These are phyloP conservation scores for Leccinum barrowsii DNA, from an alignment of 768 basidiomycete genomes.

Conservation along the genomic window DNA sequence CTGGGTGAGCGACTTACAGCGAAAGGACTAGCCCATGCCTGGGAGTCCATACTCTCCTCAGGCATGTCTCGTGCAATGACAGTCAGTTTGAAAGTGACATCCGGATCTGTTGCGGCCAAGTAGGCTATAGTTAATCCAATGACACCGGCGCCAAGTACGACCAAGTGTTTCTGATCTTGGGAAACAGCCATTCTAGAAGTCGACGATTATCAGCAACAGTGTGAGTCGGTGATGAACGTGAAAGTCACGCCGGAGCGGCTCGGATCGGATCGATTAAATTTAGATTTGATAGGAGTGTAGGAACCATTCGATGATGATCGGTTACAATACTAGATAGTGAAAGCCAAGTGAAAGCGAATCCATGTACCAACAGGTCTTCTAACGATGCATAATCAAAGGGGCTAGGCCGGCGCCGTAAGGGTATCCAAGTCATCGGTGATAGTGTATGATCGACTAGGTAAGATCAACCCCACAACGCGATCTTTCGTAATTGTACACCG, in stretches of 20 bases:
- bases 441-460: background rate
- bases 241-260: background rate
- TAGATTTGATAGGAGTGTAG: background rate
- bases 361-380: background rate
- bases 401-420: background rate
- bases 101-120: slow-evolving; percentile 23
- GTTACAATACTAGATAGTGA: too few relatives aligned
- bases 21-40: slow-evolving; percentile 50
- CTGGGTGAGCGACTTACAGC: slow-evolving; percentile 33
- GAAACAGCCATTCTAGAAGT: slow-evolving; percentile 8
- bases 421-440: background rate
- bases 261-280: background rate
- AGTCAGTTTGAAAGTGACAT: slow-evolving; percentile 19
- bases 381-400: background rate
- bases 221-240: background rate
- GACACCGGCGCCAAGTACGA: slow-evolving; percentile 39
- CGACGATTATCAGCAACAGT: background rate
- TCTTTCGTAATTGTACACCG: slow-evolving; percentile 36
- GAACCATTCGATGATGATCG: background rate
- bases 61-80: slow-evolving; percentile 38
- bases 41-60: slow-evolving; percentile 33
- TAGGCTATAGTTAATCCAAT: slow-evolving; percentile 39
- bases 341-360: background rate
- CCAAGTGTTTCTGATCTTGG: slow-evolving; percentile 16
- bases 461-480: slow-evolving; percentile 40